Base-by-base conservation (phyloP, 352 stramenopile genomes). In the Globisporangium cystogenes region DNA sequence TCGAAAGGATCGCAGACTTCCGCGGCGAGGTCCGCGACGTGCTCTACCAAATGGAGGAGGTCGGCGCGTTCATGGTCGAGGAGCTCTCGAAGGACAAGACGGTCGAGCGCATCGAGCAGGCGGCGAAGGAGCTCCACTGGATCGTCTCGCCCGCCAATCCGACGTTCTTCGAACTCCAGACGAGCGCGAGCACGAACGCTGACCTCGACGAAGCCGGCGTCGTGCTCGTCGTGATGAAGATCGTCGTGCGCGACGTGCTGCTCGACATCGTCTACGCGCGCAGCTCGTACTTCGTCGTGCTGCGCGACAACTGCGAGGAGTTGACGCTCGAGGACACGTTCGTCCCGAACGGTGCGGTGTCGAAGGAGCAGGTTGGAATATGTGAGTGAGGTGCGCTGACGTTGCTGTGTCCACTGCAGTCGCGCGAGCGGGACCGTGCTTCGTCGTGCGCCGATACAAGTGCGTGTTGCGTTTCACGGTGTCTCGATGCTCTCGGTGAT, bases 151-250 rank as follows among this genome's bases (percentile, higher is more conserved):
- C 57, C 0, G 46, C 67, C 16, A 80, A 76, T 11, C 67, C 74
- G 10, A 81, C 71, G 8, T 88, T 86, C 47, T 88, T 86, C 29
- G 77, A 88, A 57, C 49, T 88, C 36, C 70, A 88, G 53, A 86
- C 77, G 0, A 64, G 78, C 29, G 60, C 58, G 1, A 49, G 60
- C 33, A 76, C 77, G 1, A 86, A 82, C 43, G 66, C 72, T 12
- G 55, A 55, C 0, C 60, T 86, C 0, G 57, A 45, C 0, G 36
- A 59, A 0, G 66, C 74, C 1, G 72, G 74, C 0, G 67, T 86
- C 27, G 57, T 74, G 21, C 59, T 88, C 18, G 47, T 85, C 14
- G 74, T 88, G 14, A 85, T 88, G 70, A 88, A 88, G 42, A 64
- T 85, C 5, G 74, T 86, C 21, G 62, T 88, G n/a, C 68, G 77